A percentile compares a stretch with the other conserved stretches of the same genome.
Conservation (phyloP, 371 early-diverging fungal species). For the Syncephalastrum monosporum region DNA sequence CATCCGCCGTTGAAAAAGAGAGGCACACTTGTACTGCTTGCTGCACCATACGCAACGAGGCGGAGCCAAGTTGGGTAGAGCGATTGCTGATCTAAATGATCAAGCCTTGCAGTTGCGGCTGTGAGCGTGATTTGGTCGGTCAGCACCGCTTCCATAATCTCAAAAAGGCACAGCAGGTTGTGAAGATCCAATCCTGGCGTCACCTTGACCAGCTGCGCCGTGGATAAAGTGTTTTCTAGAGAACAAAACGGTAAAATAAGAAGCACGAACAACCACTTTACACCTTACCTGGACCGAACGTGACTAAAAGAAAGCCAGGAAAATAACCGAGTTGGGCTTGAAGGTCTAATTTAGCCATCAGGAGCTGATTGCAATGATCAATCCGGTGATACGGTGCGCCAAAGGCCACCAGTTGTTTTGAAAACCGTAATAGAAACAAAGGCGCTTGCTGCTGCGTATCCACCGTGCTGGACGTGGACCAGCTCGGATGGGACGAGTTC, state of each 20-base stretch:
- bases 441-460: too few relatives aligned
- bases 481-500: too few relatives aligned
- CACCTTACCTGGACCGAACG: slow-evolving; percentile 53
- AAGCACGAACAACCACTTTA: slow-evolving; percentile 13
- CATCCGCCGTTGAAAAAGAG: slow-evolving; percentile 59
- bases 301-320: slow-evolving; percentile 62
- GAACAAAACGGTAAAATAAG: neutral
- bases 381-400: slow-evolving; percentile 79
- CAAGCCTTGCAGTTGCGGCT: slow-evolving; percentile 55
- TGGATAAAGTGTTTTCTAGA: slow-evolving; percentile 31
- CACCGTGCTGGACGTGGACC: too few relatives aligned
- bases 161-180: slow-evolving; percentile 53
- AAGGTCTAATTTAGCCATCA: slow-evolving; percentile 48
- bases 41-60: slow-evolving; percentile 52
- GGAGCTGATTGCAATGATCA: slow-evolving; percentile 54
- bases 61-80: slow-evolving; percentile 51
- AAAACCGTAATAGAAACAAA: slow-evolving; percentile 21
- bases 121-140: slow-evolving; percentile 41
- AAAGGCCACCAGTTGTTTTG: slow-evolving; percentile 60
- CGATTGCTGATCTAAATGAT: slow-evolving; percentile 37
- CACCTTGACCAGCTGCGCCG: slow-evolving; percentile 61
- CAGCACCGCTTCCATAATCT: slow-evolving; percentile 53
- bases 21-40: slow-evolving; percentile 56
- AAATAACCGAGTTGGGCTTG: slow-evolving; percentile 55
- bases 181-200: slow-evolving; percentile 53